These are phyloP conservation scores for Fusarium nygamai DNA, from an alignment of 2,329 filamentous ascomycete species.

Conservation along the genomic window DNA sequence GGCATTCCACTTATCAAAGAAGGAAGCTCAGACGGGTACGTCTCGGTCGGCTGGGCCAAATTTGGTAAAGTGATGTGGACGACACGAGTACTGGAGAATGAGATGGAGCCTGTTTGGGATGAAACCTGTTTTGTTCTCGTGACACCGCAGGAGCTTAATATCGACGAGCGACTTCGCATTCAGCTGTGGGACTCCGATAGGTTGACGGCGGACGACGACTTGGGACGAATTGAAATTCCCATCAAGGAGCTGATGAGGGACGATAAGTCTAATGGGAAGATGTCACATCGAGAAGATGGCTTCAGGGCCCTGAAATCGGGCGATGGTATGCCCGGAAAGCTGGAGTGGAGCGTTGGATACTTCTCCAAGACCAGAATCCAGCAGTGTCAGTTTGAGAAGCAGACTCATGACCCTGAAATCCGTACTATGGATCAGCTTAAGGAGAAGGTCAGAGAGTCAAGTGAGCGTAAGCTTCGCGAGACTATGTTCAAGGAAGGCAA, in stretches of 20 bases:
- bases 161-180: conserved; percentile 73
- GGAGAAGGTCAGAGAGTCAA: conserved; percentile 62
- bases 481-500: conserved; percentile 58
- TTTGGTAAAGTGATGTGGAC: conserved; percentile 72
- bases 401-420: conserved; percentile 68
- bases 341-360: conserved; percentile 77
- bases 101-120: conserved; percentile 76
- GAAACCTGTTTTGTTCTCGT: conserved; percentile 77
- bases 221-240: conserved; percentile 76
- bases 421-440: conserved; percentile 67
- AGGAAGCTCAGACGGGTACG: conserved; percentile 75
- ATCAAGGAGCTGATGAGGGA: conserved; percentile 72
- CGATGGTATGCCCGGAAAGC: conserved; percentile 74
- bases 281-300: conserved; percentile 71
- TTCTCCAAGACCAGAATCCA: conserved; percentile 74
- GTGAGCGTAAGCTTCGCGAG: conserved; percentile 73
- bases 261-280: conserved; percentile 66
- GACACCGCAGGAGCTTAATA: conserved; percentile 76
- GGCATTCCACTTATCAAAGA: conserved; percentile 66
- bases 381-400: conserved; percentile 67
- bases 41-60: conserved; percentile 80
- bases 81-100: conserved; percentile 71
- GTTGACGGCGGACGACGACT: conserved; percentile 76
- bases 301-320: conserved; percentile 72
- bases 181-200: conserved; percentile 83